These are phyloP conservation scores for Plasmodium vinckei DNA, from an alignment of 169 alveolate genomes.

Conservation along the genomic window DNA sequence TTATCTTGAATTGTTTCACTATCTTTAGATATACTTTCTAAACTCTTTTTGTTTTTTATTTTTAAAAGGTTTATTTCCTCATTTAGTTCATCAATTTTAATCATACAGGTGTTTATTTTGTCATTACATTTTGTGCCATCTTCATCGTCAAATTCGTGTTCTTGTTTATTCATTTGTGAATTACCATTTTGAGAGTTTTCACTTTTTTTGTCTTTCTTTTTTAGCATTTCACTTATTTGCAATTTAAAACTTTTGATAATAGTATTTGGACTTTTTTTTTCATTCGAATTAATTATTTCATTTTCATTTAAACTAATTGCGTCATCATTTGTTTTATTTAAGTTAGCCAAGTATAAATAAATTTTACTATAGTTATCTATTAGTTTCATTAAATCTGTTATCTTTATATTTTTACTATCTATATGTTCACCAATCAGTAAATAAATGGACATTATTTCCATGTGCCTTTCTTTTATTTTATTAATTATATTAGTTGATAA, in stretches of 20 bases:
- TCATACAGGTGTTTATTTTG: slow-evolving; percentile 24
- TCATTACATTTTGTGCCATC: background rate
- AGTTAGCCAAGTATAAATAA: background rate
- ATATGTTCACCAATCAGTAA: slow-evolving; percentile 9
- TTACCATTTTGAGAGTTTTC: background rate
- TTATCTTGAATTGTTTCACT: background rate
- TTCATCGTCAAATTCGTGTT: too few relatives aligned
- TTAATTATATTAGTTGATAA: background rate
- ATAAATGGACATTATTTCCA: slow-evolving; percentile 5
- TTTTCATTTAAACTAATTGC: slow-evolving; percentile 11
- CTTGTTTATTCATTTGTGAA: background rate
- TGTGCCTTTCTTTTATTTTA: slow-evolving; percentile 1
- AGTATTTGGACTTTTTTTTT: background rate
- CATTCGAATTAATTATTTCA: background rate
- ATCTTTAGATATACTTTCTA: too few relatives aligned
- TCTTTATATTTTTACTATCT: background rate
- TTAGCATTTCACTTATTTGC: background rate
- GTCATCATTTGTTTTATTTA: background rate
- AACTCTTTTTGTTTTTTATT: background rate
- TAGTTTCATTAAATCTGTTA: slow-evolving; percentile 15
- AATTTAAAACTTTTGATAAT: slow-evolving; percentile 5
- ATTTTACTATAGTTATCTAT: slow-evolving; percentile 36
- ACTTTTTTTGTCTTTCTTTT: too few relatives aligned
- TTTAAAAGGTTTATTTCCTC: slow-evolving; percentile 26
- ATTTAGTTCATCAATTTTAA: slow-evolving; percentile 14